phyloP scores from a whole-genome alignment of 306 rosid genomes.

The Psophocarpus tetragonolobus region DNA sequence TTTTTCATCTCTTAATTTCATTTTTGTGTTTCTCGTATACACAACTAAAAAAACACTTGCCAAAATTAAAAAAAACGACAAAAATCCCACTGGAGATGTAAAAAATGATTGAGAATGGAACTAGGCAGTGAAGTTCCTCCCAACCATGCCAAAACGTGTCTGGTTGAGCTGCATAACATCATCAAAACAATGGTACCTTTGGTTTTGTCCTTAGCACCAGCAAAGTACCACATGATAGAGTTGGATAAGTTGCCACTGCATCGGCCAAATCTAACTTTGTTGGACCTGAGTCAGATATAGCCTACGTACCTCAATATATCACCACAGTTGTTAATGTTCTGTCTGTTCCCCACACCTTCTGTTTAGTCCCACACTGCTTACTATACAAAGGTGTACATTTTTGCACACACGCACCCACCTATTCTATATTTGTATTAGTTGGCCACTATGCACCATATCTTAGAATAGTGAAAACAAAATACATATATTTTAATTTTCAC shows the following conservation, averaged over 20 bases:
- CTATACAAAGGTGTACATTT: not conserved
- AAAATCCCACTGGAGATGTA: not conserved
- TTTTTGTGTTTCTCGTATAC: not conserved
- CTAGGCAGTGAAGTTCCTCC: not conserved
- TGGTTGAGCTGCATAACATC: not conserved
- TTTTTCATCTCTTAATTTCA: too few species aligned
- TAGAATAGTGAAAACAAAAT: not conserved
- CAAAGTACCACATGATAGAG: not conserved
- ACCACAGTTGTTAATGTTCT: conserved; percentile 2
- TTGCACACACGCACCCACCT: not conserved
- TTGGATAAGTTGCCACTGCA: not conserved
- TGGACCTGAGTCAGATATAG: not conserved
- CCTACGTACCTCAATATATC: conserved; percentile 1
- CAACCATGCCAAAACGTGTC: not conserved
- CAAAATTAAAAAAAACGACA: not conserved
- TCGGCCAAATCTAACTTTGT: not conserved
- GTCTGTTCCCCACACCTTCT: not conserved
- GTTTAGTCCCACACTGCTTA: not conserved
- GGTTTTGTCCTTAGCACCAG: conserved; percentile 8
- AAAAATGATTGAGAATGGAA: not conserved
- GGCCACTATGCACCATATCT: not conserved
- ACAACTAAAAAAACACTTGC: not conserved
- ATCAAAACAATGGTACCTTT: not conserved
- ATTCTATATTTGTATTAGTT: not conserved
- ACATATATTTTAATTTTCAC: not conserved